Evolutionary conservation across 371 early-diverging fungal species (phyloP).

Genomic region (Vittaforma corneae): DNA sequence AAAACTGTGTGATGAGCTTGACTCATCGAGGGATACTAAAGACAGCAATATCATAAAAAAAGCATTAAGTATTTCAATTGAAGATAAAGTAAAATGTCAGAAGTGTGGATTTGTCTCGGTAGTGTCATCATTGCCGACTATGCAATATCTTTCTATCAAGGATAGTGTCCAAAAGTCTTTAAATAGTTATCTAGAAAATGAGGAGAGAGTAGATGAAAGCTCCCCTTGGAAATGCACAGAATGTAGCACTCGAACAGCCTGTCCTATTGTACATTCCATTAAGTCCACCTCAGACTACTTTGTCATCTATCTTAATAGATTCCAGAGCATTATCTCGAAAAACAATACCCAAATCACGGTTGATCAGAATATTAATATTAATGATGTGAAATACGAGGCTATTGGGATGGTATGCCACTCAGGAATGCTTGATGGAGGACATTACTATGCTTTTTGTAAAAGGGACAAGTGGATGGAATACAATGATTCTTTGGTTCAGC

Average conservation of each 20-base stretch:
- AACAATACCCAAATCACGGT: slow-evolving; percentile 11
- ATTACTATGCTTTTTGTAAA: slow-evolving; percentile 43
- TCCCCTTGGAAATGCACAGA: slow-evolving; percentile 31
- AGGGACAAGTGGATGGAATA: slow-evolving; percentile 34
- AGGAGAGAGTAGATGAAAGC: slow-evolving; percentile 11
- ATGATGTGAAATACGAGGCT: slow-evolving; percentile 21
- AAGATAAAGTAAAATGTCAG: slow-evolving; percentile 25
- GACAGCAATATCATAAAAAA: slow-evolving; percentile 27
- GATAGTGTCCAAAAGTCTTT: slow-evolving; percentile 23
- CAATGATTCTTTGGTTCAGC: slow-evolving; percentile 42
- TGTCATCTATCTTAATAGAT: slow-evolving; percentile 44
- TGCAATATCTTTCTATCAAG: slow-evolving; percentile 26
- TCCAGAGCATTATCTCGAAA: slow-evolving; percentile 24
- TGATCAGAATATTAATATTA: slow-evolving; percentile 22
- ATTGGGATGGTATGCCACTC: slow-evolving; percentile 46
- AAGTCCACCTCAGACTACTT: slow-evolving; percentile 36
- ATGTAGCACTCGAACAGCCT: slow-evolving; percentile 22
- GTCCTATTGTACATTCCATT: slow-evolving; percentile 21
- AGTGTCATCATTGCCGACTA: neutral
- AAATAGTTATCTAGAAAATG: slow-evolving; percentile 20
- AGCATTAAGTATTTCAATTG: slow-evolving; percentile 22
- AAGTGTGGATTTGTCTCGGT: slow-evolving; percentile 14
- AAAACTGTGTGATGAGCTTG: slow-evolving; percentile 30
- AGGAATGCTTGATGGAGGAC: slow-evolving; percentile 41
- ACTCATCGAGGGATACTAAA: slow-evolving; percentile 6